Evolutionary conservation across 2,329 filamentous ascomycete species (phyloP).

Genomic region (Nemania sp.): DNA sequence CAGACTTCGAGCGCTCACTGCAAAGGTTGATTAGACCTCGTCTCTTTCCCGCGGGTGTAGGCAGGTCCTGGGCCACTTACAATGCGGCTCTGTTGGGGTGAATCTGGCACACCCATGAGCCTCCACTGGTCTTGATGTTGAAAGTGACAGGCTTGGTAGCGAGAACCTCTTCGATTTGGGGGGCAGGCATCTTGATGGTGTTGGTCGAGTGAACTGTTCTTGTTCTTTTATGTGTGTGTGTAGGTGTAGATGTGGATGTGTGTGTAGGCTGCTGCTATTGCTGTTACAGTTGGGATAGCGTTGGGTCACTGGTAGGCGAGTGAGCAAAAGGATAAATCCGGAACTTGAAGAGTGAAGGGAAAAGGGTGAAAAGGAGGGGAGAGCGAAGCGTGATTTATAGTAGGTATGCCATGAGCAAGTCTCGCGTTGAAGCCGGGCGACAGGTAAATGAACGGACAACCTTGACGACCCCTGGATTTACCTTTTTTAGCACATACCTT

Average conservation of each 20-base stretch:
- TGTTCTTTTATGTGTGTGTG: neutral
- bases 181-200: constrained; percentile 37
- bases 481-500: neutral
- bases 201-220: neutral
- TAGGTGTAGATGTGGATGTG: no score
- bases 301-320: neutral
- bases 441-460: neutral
- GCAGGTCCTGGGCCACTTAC: constrained; percentile 29
- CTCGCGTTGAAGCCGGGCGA: constrained; percentile 16
- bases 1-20: constrained; percentile 30
- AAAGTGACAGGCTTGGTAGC: constrained; percentile 39
- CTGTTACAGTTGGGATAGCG: neutral
- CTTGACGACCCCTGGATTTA: constrained; percentile 20
- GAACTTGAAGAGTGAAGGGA: neutral
- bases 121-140: constrained; percentile 39
- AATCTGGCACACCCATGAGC: constrained; percentile 40
- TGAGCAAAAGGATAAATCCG: neutral
- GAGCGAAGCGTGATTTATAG: constrained; percentile 27
- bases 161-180: constrained; percentile 37
- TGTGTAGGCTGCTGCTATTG: neutral
- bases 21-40: constrained; percentile 18
- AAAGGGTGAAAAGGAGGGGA: neutral
- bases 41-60: neutral
- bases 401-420: constrained; percentile 11
- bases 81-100: constrained; percentile 41